Evolutionary conservation across 805 yeast genomes (phyloP), one percentile per base, ranked within the genome.

Genomic region (Candida ipomoeae): DNA sequence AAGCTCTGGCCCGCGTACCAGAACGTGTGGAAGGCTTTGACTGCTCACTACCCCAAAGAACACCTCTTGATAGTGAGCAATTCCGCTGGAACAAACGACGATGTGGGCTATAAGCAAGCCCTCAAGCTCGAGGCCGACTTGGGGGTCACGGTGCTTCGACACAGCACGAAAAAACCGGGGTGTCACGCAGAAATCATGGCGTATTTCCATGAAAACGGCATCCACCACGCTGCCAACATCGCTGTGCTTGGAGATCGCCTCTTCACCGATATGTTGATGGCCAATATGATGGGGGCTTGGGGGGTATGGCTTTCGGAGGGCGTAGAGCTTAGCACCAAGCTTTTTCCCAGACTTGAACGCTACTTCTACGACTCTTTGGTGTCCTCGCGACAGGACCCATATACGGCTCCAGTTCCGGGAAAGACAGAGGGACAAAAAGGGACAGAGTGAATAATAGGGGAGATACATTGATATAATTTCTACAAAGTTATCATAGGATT

Each of bases 241-340:
- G 92, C 89, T 0, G 84, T 94, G 5, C 80, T 94, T 10, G 99
- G 99, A 0, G 99, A 94, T 60, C 70, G 99, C 36, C 74, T 94
- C 23, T 83, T 90, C 68, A 94, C 99, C 0, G 99, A 94, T 65
- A 79, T 94, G 48, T 69, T 91, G 47, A 87, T 94, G 96, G 97
- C 97, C 17, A 92, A 94, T 60, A 74, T 84, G 75, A 89, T 92
- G 96, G 96, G 96, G 0, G 74, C 94, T 0, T 80, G 82, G 67
- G 87, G 92, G 0, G 75, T 89, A 3, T 94, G 98, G 97, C 62
- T 94, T 1, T 72, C 78, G 46, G 83, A 83, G 21, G 98, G 98
- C 3, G 96, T 90, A 4, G 71, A 70, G 49, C 65, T 71, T 40
- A 78, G 86, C 1, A 66, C 74, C 23, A 76, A 79, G 49, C 40